Conservation (phyloP, 164 flowering plant genomes). For the Magnolia sinica region DNA sequence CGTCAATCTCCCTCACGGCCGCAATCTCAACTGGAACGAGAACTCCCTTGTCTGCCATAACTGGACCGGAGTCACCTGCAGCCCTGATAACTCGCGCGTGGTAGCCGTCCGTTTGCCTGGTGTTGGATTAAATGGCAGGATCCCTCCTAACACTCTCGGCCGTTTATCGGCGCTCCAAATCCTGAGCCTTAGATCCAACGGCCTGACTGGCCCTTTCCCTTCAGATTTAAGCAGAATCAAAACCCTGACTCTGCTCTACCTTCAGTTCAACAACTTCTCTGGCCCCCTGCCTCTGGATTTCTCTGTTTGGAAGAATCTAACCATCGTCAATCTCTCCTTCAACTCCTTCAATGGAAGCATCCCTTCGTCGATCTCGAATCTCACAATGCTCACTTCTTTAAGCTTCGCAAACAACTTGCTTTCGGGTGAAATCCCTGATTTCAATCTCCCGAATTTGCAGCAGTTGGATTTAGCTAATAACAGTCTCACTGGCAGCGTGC, state of each 20-base stretch:
- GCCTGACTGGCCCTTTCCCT: conserved; percentile 68
- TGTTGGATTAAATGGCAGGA: conserved; percentile 49
- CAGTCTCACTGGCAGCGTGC: conserved; percentile 57
- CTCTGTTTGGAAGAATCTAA: conserved; percentile 67
- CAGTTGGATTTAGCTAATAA: conserved; percentile 60
- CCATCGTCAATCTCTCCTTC: conserved; percentile 53
- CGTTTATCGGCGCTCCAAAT: conserved; percentile 55
- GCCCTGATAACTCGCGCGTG: conserved; percentile 41
- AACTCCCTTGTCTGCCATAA: conserved; percentile 14
- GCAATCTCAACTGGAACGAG: conserved; percentile 54
- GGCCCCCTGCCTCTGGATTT: conserved; percentile 74
- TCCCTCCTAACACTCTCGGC: conserved; percentile 63
- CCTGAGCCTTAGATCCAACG: conserved; percentile 64
- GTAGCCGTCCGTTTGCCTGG: conserved; percentile 62
- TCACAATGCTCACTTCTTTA: conserved; percentile 51
- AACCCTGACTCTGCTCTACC: conserved; percentile 52
- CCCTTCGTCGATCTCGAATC: conserved; percentile 56
- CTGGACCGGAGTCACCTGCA: conserved; percentile 72
- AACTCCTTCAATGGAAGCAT: conserved; percentile 71
- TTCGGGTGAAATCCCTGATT: conserved; percentile 75
- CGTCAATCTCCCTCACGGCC: conserved; percentile 35
- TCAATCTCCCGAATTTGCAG: conserved; percentile 47
- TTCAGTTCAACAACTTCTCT: conserved; percentile 66
- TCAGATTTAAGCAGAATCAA: conserved; percentile 49
- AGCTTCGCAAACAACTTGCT: conserved; percentile 63